A percentile compares a stretch with the other conserved stretches of the same genome.
Evolutionary conservation across 2,329 filamentous ascomycete genomes (phyloP).

Genomic region (Emydomyces testavorans): DNA sequence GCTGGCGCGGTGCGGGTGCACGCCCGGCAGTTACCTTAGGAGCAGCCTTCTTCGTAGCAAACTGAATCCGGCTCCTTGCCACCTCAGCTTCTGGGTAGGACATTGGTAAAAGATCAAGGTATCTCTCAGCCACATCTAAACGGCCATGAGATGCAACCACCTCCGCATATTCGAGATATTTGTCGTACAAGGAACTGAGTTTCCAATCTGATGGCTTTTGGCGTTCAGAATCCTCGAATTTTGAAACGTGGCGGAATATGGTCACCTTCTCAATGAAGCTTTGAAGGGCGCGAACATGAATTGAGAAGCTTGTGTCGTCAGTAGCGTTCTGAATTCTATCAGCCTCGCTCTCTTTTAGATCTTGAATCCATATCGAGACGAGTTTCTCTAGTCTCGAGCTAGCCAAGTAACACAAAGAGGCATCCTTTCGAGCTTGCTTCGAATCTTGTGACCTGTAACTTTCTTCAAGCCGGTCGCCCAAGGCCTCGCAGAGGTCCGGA

Average conservation of each 20-base stretch:
- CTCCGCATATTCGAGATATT: constrained; percentile 94
- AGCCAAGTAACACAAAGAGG: constrained; percentile 90
- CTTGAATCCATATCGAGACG: constrained; percentile 81
- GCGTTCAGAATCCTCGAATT: constrained; percentile 72
- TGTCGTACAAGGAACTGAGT: constrained; percentile 74
- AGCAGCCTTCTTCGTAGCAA: constrained; percentile 59
- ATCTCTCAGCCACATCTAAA: constrained; percentile 74
- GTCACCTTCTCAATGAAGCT: constrained; percentile 97
- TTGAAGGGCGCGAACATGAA: constrained; percentile 79
- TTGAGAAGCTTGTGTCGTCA: constrained; percentile 73
- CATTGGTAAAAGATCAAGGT: constrained; percentile 72
- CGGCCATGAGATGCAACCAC: constrained; percentile 86
- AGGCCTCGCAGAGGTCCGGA: constrained; percentile 82
- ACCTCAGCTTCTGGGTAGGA: constrained; percentile 80
- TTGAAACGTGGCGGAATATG: constrained; percentile 85
- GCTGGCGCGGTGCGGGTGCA: constrained; percentile 31
- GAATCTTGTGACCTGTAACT: constrained; percentile 46
- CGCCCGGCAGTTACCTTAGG: constrained; percentile 33
- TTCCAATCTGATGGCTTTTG: constrained; percentile 71
- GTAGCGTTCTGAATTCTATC: constrained; percentile 56
- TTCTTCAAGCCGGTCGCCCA: constrained; percentile 83
- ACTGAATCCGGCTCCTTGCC: constrained; percentile 70
- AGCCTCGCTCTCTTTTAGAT: constrained; percentile 74
- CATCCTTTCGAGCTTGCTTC: constrained; percentile 59
- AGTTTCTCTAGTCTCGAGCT: constrained; percentile 97